A percentile compares a stretch with the other conserved stretches of the same genome.
Conservation (phyloP, 495 filamentous ascomycete species). For the Poronia punctata region DNA sequence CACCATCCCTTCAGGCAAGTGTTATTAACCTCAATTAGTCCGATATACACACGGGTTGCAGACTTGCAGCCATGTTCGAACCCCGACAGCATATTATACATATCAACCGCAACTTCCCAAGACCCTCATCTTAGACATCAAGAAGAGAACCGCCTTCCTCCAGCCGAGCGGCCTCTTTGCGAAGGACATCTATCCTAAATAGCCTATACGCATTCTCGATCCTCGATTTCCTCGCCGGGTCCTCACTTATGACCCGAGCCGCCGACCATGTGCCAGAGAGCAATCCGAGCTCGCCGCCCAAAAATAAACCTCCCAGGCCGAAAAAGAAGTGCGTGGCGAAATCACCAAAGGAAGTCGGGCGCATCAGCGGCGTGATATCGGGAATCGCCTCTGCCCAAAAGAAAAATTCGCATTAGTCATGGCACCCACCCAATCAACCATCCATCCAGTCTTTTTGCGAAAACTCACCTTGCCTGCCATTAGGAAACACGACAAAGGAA, state of each 20-base stretch:
- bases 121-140: too few species aligned
- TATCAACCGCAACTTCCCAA: too few species aligned
- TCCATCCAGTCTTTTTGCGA: not conserved
- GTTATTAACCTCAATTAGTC: too few species aligned
- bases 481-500: slow-evolving; percentile 53
- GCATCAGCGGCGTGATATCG: slow-evolving; percentile 49
- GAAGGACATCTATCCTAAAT: slow-evolving; percentile 55
- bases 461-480: slow-evolving; percentile 47
- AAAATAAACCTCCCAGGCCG: slow-evolving; percentile 50
- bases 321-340: slow-evolving; percentile 58
- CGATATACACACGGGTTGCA: too few species aligned
- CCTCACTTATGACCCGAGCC: slow-evolving; percentile 41
- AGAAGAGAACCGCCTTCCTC: slow-evolving; percentile 32
- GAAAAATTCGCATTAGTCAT: too few species aligned
- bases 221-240: slow-evolving; percentile 47
- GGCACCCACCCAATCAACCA: not conserved
- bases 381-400: slow-evolving; percentile 57
- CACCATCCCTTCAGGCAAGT: too few species aligned
- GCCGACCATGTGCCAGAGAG: slow-evolving; percentile 48
- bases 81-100: too few species aligned
- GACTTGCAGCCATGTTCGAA: too few species aligned
- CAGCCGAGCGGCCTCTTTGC: slow-evolving; percentile 48
- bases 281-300: slow-evolving; percentile 59
- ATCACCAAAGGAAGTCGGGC: slow-evolving; percentile 53
- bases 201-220: slow-evolving; percentile 59